Base-by-base conservation (phyloP, 257 asterid genomes). In the Salvia hispanica region DNA sequence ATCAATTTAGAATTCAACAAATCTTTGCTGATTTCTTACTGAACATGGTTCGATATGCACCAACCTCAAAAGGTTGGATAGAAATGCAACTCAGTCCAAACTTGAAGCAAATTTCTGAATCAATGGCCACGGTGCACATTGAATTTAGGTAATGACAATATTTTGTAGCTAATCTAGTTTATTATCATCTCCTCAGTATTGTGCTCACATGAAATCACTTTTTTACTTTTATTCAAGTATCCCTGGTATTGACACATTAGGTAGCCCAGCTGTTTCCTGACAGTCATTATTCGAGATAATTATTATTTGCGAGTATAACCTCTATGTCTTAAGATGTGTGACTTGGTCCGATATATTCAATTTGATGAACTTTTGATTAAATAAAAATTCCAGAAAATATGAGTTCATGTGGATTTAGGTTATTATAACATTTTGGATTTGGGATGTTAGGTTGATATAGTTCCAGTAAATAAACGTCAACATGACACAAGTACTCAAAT, bases 51-150 rank as follows among this genome's bases (percentile, higher is more conserved):
- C 60, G 44, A 7, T 21, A 73, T 56, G 64, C 84, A 40, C 85
- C 80, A 16, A 77, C 93, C 58, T 88, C 95, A 2, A 86, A 78
- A 5, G 97, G 98, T 61, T 92, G 98, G 98, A 88, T 92, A 13
- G 95, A 90, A 80, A 81, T 90, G 79, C 92, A 86, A 69, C 86
- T 92, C 53, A 82, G 77, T 47, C 92, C 95, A 39, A 89, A 79
- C 79, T 55, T 87, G 55, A 87, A 81, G 81, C 86, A 78, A 67
- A 74, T 76, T 57, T 75, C 95, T 9, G 84, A 78, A 42, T 87
- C 82, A 76, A 69, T 66, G 52, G 72, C 82, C 31, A 7, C 65
- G 5, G 83, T 78, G 56, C 97, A 86, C 57, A 76, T 84, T 40
- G 96, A 89, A 57, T 82, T 89, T 61, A 89, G 96, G 98, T 92